Evolutionary conservation across 208 protist genomes (phyloP).

Genomic region (Crithidia fasciculata): DNA sequence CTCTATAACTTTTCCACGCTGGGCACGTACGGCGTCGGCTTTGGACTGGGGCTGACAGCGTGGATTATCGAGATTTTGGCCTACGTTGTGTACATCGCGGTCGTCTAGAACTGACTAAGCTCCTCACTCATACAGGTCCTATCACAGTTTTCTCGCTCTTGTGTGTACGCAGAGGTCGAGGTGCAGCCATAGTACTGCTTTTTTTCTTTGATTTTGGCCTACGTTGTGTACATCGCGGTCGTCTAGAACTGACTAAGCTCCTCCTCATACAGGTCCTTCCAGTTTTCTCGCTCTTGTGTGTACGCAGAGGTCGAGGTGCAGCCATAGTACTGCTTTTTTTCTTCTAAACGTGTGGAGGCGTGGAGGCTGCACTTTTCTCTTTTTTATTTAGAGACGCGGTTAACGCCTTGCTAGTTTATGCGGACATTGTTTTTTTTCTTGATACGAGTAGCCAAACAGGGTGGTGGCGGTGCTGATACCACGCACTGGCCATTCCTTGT

Average conservation of each 20-base stretch:
- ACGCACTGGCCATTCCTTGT: no score
- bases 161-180: background rate
- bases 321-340: conserved; percentile 5
- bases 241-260: conserved; percentile 18
- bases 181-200: background rate
- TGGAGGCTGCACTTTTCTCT: background rate
- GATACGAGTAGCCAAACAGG: no score
- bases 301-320: background rate
- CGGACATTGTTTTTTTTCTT: no score
- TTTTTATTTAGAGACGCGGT: background rate
- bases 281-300: conserved; percentile 6
- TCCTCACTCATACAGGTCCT: background rate
- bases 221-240: conserved; percentile 39
- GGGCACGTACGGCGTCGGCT: conserved; percentile 71
- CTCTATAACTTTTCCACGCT: conserved; percentile 13
- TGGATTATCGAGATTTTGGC: conserved; percentile 48
- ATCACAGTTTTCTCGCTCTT: background rate
- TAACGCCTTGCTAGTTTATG: no score
- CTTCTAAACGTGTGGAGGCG: background rate
- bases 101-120: conserved; percentile 24
- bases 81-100: conserved; percentile 40
- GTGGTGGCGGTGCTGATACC: no score
- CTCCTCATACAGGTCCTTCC: background rate
- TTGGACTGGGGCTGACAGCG: conserved; percentile 62
- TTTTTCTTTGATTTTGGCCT: conserved; percentile 28